Evolutionary conservation across 495 filamentous ascomycete genomes (phyloP).

Genomic region (Neurospora discreta): DNA sequence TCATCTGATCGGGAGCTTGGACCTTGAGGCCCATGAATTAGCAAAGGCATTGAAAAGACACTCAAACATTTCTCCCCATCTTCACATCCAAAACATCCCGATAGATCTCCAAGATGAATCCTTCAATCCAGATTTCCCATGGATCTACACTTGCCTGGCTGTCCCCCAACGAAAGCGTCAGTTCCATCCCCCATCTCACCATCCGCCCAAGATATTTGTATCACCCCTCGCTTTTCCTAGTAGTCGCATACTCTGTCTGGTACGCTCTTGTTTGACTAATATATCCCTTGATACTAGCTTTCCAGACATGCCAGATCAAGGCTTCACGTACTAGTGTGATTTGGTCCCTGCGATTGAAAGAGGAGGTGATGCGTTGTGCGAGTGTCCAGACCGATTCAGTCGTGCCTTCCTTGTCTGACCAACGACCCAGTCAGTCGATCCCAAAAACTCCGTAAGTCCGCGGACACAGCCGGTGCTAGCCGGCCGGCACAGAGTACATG

Average conservation of each 20-base stretch:
- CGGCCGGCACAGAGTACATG: not conserved
- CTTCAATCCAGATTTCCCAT: not conserved
- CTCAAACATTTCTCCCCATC: not conserved
- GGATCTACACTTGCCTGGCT: not conserved
- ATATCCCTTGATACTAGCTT: not conserved
- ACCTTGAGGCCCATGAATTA: not conserved
- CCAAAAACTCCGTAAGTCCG: not conserved
- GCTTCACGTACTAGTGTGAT: not conserved
- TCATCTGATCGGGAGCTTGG: not conserved
- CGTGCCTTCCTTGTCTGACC: not conserved
- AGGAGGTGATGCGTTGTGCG: not conserved
- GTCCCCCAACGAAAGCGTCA: not conserved
- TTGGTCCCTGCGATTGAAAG: not conserved
- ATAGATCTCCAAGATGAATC: not conserved
- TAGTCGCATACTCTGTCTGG: not conserved
- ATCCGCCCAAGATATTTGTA: not conserved
- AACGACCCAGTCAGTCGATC: not conserved
- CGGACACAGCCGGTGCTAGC: not conserved
- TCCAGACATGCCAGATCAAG: not conserved
- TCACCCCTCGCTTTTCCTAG: not conserved
- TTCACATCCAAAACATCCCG: not conserved
- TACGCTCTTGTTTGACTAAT: not conserved
- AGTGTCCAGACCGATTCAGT: not conserved
- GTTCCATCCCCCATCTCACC: not conserved
- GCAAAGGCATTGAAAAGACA: not conserved